A percentile compares a stretch with the other conserved stretches of the same genome.
Conservation (phyloP, 805 yeast species). For the Yarrowia osloensis region DNA sequence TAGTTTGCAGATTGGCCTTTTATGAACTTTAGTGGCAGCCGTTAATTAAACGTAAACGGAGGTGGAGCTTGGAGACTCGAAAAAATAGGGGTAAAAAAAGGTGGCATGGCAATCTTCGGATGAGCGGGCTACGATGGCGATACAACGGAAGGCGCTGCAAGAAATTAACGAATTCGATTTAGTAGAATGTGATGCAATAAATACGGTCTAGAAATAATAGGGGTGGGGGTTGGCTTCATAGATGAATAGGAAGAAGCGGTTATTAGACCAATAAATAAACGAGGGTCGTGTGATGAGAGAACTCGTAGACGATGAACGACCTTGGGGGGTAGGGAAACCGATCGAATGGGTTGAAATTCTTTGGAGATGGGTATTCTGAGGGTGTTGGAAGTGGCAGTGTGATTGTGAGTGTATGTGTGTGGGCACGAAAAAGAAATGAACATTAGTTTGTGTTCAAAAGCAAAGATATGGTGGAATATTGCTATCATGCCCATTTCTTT, state of each 20-base stretch:
- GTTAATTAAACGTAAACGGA: conserved; percentile 24
- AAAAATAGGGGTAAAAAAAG: neutral
- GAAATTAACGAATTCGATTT: neutral
- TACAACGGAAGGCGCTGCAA: too few relatives aligned
- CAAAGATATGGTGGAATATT: too few relatives aligned
- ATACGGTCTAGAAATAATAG: conserved; percentile 19
- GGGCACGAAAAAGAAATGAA: neutral
- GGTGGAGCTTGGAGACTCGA: too few relatives aligned
- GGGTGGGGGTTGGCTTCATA: neutral
- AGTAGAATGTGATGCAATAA: conserved; percentile 10
- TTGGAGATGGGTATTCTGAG: too few relatives aligned
- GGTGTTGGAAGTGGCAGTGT: neutral
- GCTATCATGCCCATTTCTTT: too few relatives aligned
- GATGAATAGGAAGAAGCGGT: neutral
- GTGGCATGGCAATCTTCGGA: too few relatives aligned
- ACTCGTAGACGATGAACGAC: too few relatives aligned
- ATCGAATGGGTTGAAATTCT: conserved; percentile 2
- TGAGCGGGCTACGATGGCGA: too few relatives aligned
- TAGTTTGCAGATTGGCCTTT: neutral
- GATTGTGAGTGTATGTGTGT: neutral
- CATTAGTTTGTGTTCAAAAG: too few relatives aligned
- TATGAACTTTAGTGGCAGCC: neutral
- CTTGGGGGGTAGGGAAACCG: neutral
- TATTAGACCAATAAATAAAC: neutral
- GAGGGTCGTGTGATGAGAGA: neutral